Percentiles rank a stretch among this genome's conserved stretches.
Evolutionary conservation across 371 early-diverging fungal species (phyloP).

Genomic region (Circinella minor): DNA sequence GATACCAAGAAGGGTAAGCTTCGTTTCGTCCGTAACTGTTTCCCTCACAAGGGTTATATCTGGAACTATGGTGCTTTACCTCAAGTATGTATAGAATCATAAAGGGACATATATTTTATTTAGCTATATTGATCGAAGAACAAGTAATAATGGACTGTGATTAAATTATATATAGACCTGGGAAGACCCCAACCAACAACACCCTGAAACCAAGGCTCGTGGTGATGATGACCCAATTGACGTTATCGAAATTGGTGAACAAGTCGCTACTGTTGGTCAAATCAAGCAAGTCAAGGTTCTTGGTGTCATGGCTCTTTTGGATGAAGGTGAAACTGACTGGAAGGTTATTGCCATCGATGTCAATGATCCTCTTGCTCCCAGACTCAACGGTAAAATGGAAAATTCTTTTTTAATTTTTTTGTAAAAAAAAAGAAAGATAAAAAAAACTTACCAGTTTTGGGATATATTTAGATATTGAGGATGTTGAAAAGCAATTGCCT

Average conservation of each 20-base stretch:
- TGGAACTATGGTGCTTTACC: constrained; percentile 99
- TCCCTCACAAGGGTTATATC: constrained; percentile 96
- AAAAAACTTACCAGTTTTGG: background rate
- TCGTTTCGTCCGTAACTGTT: constrained; percentile 92
- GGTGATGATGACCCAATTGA: constrained; percentile 98
- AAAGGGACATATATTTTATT: too few relatives aligned
- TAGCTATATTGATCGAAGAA: too few relatives aligned
- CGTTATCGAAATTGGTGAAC: constrained; percentile 78
- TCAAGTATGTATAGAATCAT: constrained; percentile 36
- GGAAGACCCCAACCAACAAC: constrained; percentile 89
- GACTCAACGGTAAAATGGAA: constrained; percentile 69
- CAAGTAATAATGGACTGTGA: too few relatives aligned
- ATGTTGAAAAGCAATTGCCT: constrained; percentile 92
- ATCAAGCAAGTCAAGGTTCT: constrained; percentile 94
- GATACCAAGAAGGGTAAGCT: constrained; percentile 94
- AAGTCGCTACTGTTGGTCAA: constrained; percentile 42
- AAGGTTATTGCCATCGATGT: constrained; percentile 94
- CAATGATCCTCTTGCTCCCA: constrained; percentile 85
- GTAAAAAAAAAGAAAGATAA: background rate
- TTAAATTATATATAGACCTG: constrained; percentile 69
- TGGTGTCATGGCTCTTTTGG: constrained; percentile 93
- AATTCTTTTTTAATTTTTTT: background rate
- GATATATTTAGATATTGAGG: constrained; percentile 77
- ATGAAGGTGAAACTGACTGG: constrained; percentile 98
- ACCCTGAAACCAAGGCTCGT: constrained; percentile 79